Evolutionary conservation across 2,329 filamentous ascomycete species (phyloP).

Genomic region (Ceratocystis diversiconidia): DNA sequence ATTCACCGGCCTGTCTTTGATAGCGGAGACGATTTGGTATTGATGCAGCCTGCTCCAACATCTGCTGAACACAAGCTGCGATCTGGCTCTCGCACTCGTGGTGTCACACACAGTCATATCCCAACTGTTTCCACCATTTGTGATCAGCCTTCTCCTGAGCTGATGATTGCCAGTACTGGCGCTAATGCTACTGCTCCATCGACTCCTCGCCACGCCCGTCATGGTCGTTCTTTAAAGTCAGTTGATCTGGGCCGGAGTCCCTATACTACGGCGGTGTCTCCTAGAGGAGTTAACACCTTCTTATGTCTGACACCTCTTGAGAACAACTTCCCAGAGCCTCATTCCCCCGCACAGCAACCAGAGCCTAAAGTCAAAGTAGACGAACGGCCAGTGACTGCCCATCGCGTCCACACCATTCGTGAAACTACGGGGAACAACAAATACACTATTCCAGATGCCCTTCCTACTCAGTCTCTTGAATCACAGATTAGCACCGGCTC

Average conservation of each 20-base stretch:
- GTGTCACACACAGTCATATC: slow-evolving; percentile 14
- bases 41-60: not conserved
- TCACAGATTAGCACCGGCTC: slow-evolving; percentile 10
- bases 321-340: slow-evolving; percentile 24
- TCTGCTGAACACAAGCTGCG: slow-evolving; percentile 1
- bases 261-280: slow-evolving; percentile 14
- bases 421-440: slow-evolving; percentile 6
- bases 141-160: not conserved
- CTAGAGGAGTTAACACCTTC: slow-evolving; percentile 15
- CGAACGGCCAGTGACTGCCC: slow-evolving; percentile 35
- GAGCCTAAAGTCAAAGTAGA: slow-evolving; percentile 24
- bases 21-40: slow-evolving; percentile 13
- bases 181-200: slow-evolving; percentile 15
- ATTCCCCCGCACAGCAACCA: slow-evolving; percentile 21
- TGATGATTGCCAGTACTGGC: slow-evolving; percentile 2
- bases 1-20: slow-evolving; percentile 18
- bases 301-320: slow-evolving; percentile 14
- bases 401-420: slow-evolving; percentile 27
- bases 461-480: slow-evolving; percentile 10
- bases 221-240: slow-evolving; percentile 34
- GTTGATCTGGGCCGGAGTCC: slow-evolving; percentile 27
- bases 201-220: slow-evolving; percentile 26
- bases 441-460: slow-evolving; percentile 6
- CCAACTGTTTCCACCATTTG: not conserved
- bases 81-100: slow-evolving; percentile 14